These are phyloP conservation scores for Penstemon eatonii DNA, from an alignment of 257 asterid genomes.

Conservation along the genomic window DNA sequence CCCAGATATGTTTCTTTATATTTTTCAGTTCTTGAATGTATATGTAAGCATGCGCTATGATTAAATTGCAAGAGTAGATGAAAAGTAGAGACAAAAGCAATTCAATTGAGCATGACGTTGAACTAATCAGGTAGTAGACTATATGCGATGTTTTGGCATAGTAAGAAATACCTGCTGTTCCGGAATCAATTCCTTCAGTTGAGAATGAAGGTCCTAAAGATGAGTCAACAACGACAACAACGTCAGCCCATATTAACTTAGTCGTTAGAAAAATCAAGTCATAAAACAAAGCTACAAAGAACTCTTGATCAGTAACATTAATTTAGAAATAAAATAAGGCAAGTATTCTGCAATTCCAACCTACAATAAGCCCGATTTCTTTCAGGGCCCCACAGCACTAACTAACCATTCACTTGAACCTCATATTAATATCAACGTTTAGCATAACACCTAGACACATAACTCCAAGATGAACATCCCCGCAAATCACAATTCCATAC, in stretches of 20 bases:
- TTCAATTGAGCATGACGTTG: not conserved
- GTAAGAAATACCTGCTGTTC: conserved; percentile 65
- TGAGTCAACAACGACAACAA: conserved; percentile 8
- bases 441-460: no score
- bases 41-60: not conserved
- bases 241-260: conserved; percentile 9
- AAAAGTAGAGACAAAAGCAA: not conserved
- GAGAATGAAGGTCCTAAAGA: conserved; percentile 70
- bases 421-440: not conserved
- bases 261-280: conserved; percentile 17
- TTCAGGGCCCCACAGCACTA: not conserved
- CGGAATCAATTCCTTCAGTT: conserved; percentile 84
- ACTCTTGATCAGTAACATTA: conserved; percentile 1
- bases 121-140: not conserved
- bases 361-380: not conserved
- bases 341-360: conserved; percentile 4
- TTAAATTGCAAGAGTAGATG: not conserved
- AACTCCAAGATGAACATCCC: no score
- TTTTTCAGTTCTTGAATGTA: conserved; percentile 6
- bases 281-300: conserved; percentile 9
- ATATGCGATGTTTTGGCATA: not conserved
- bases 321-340: not conserved
- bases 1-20: not conserved
- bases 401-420: conserved; percentile 4
- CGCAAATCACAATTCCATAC: no score